These are phyloP conservation scores for Cocos nucifera DNA, from an alignment of 176 grass and related monocot genomes.

Conservation along the genomic window DNA sequence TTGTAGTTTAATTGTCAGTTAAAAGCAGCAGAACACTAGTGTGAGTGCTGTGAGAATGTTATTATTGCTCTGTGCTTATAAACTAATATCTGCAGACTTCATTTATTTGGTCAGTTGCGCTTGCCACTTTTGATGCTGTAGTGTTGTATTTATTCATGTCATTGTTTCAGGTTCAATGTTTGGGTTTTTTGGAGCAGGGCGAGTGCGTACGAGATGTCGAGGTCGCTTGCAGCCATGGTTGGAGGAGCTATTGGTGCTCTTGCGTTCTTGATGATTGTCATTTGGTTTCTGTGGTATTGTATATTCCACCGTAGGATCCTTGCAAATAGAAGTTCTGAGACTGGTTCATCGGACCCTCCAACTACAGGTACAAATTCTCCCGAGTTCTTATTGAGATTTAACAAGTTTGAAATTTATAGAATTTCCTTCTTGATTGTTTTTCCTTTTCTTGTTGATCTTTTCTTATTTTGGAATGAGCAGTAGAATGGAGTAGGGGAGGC, in stretches of 20 bases:
- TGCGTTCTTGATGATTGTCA: constrained; percentile 21
- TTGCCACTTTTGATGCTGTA: not conserved
- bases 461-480: constrained; percentile 17
- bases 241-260: constrained; percentile 37
- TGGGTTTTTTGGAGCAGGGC: constrained; percentile 6
- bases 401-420: too few relatives aligned
- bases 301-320: constrained; percentile 20
- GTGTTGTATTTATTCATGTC: not conserved
- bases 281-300: constrained; percentile 30
- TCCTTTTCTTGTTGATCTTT: constrained; percentile 10
- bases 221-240: constrained; percentile 55
- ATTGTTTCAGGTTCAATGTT: constrained; percentile 46
- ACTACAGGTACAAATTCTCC: constrained; percentile 45
- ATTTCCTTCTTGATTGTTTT: not conserved
- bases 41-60: not conserved
- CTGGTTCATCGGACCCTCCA: constrained; percentile 77
- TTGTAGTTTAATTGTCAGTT: not conserved
- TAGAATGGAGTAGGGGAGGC: constrained; percentile 66
- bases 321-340: constrained; percentile 60
- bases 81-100: not conserved
- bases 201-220: constrained; percentile 44
- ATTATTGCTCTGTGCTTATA: not conserved
- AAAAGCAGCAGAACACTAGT: not conserved
- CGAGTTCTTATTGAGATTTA: not conserved
- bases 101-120: not conserved